Base-by-base conservation (phyloP, 371 early-diverging fungal genomes). In the Haplosporangium sp. region DNA sequence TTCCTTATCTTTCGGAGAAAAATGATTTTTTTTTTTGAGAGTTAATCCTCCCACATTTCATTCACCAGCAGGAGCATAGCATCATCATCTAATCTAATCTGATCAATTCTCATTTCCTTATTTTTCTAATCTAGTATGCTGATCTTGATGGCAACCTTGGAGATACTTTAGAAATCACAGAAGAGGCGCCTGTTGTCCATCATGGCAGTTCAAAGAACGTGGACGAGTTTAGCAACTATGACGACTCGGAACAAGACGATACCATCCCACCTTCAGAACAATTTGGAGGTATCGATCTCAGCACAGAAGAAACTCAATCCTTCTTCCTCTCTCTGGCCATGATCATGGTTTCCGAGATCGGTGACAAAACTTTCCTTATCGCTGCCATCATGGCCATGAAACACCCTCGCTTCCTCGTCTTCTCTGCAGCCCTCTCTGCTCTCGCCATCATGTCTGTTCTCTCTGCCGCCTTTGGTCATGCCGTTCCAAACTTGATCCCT, bases 291-390 rank as follows among this genome's bases (percentile, higher is more conserved):
- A 57, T 79, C 13, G 81, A 79, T 4, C 38, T 79, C 17, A 71
- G 67, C 61, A 57, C 74, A 0, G 81, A 79, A 47, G 81, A 79
- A 35, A 61, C 71, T 19, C 74, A 74, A 65, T 79, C 81, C 17
- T 79, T 79, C 61, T 71, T 79, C 65, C 58, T 79, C 8, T 79
- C 81, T 9, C 39, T 79, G 34, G 74, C 81, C 52, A 95, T 98
- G 90, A 97, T 96, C 64, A 86, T 96, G 34, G 94, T 96, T 20
- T 96, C 96, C 11, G 98, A 98, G 82, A 95, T 97, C 71, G 98
- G 98, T 57, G 98, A 98, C 92, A 98, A 98, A 87, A 98, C 98
- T 17, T 98, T 98, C 74, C 87, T 98, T 65, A 97, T 98, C 66
- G 96, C 96, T 4, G 97, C 97, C 47, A 95, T 98, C 71, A 91